Base-by-base conservation (phyloP, 352 stramenopile genomes). In the Nothophytophthora sp. region DNA sequence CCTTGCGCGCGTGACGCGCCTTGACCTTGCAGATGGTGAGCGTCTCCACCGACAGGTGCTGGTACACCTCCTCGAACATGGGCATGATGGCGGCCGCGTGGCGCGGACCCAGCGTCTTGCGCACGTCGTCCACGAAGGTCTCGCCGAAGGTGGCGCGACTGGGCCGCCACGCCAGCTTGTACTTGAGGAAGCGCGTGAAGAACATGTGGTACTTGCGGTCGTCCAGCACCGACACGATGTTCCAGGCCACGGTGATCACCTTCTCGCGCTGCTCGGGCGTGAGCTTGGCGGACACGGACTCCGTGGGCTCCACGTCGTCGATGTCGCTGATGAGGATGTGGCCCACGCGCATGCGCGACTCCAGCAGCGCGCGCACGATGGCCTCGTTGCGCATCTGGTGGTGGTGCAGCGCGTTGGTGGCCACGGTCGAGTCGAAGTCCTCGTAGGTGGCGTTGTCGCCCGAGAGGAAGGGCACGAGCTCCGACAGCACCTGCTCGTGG, bases 151-250 rank as follows among this genome's bases (percentile, higher is more conserved):
- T 91, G 9, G 76, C 33, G 40, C 81, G 81, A 57, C 86, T 92
- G 7, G 85, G 84, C 7, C 85, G 68, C 81, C 81, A 92, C 40
- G 82, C 82, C 40, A 95, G 73, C 55, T 95, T 95, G 70, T 95
- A 86, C 63, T 89, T 87, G 28, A 95, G 69, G 60, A 92, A 91
- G 24, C 85, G 85, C 35, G 73, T 86, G 60, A 91, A 95, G 57
- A 95, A 95, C 49, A 90, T 81, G 59, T 95, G 85, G 55, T 93
- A 93, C 70, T 89, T 73, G 36, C 80, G 81, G 52, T 95, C 82
- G 44, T 92, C 75, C 15, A 95, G 63, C 51, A 95, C 71, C 19
- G 78, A 87, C 20, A 90, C 82, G 37, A 95, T 88, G 59, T 95
- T 95, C 78, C 82, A 91, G 35, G 85, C 85, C 20, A 76, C 75